Evolutionary conservation across 345 rosid genomes (phyloP).

Genomic region (Eucalyptus grandis): DNA sequence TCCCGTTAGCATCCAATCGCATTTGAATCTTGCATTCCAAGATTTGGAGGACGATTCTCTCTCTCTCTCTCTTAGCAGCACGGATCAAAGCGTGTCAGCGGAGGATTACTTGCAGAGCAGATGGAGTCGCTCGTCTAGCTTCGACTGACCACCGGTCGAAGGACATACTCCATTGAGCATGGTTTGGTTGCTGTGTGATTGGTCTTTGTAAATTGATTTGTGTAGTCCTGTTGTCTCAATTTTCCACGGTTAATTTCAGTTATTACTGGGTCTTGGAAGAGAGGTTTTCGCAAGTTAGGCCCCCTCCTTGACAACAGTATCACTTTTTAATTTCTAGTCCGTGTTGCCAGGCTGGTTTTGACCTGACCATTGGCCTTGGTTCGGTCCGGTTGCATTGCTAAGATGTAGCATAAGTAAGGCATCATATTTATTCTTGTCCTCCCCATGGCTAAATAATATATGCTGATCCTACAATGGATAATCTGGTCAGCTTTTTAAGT

Average conservation of each 20-base stretch:
- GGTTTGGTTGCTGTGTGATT: neutral
- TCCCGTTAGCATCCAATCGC: conserved; percentile 53
- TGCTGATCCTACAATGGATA: neutral
- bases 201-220: neutral
- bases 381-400: neutral
- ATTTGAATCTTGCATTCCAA: conserved; percentile 71
- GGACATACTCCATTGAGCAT: neutral
- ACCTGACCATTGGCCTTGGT: neutral
- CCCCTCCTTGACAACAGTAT: conserved; percentile 20
- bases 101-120: conserved; percentile 76
- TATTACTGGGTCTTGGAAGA: conserved; percentile 26
- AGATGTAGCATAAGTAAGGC: neutral
- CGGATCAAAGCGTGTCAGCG: conserved; percentile 35
- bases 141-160: conserved; percentile 10
- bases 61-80: conserved; percentile 33
- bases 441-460: neutral
- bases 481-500: neutral
- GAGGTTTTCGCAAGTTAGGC: conserved; percentile 24
- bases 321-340: neutral
- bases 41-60: conserved; percentile 66
- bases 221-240: neutral
- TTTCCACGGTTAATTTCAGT: neutral
- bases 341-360: neutral
- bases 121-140: conserved; percentile 75
- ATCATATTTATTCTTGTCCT: neutral